phyloP scores from a whole-genome alignment of 345 rosid genomes.

The Sapria himalayana region DNA sequence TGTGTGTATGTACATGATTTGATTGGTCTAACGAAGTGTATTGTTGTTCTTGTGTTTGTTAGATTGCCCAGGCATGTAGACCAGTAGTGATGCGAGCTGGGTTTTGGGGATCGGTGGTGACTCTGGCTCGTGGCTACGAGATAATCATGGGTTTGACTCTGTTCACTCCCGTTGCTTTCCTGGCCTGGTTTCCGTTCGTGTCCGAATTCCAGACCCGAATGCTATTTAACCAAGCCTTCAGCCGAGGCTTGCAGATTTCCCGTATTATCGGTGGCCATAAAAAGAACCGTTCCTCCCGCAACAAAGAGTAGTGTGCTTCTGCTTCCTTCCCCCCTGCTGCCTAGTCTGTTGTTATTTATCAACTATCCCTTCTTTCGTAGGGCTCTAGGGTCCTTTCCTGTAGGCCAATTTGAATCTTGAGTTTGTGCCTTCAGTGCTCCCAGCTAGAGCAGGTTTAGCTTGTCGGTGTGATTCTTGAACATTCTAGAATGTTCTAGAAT shows the following conservation, averaged over 20 bases:
- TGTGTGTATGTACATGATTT: too few species aligned
- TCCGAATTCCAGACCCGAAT: conserved; percentile 97
- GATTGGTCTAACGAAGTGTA: too few species aligned
- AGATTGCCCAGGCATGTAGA: conserved; percentile 96
- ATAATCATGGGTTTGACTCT: conserved; percentile 77
- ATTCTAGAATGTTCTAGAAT: too few species aligned
- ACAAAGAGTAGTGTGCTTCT: conserved; percentile 73
- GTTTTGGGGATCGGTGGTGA: conserved; percentile 76
- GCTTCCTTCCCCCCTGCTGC: neutral
- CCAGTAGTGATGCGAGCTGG: conserved; percentile 52
- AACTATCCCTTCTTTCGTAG: too few species aligned
- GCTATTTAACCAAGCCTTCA: conserved; percentile 99
- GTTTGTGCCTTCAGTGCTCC: too few species aligned
- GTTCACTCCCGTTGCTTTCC: conserved; percentile 94
- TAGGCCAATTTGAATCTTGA: too few species aligned
- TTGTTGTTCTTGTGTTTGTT: conserved; percentile 1
- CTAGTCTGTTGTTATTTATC: too few species aligned
- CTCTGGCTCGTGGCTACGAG: conserved; percentile 92
- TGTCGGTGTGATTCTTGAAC: too few species aligned
- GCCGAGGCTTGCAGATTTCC: conserved; percentile 96
- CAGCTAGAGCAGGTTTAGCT: too few species aligned
- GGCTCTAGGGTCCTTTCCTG: too few species aligned
- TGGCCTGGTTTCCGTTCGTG: conserved; percentile 98
- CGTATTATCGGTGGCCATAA: conserved; percentile 92
- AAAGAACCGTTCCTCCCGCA: conserved; percentile 59